Conservation (phyloP, 139 green algal genomes). For the Haematococcus sp. region DNA sequence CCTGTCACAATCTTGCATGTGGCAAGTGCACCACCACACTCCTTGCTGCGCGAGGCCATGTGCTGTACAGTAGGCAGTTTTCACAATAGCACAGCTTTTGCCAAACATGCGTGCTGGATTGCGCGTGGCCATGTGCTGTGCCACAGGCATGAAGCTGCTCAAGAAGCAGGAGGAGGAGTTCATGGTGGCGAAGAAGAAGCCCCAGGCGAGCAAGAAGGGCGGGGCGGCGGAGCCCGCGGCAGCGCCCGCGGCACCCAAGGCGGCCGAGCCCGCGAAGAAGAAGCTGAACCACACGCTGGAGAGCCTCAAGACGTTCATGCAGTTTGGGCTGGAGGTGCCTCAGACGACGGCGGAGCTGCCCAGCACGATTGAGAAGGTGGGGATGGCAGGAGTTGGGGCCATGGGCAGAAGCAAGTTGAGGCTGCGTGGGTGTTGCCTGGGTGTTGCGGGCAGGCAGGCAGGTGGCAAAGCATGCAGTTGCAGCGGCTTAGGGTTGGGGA, state of each 20-base stretch:
- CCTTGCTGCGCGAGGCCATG: no score
- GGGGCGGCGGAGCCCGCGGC: not conserved
- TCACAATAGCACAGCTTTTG: no score
- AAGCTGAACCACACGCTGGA: constrained; percentile 49
- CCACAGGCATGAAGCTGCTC: constrained; percentile 22
- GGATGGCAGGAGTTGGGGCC: not conserved
- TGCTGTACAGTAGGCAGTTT: no score
- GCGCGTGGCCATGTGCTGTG: no score
- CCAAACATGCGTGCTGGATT: not conserved
- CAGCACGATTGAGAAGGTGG: constrained; percentile 39
- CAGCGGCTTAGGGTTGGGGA: not conserved
- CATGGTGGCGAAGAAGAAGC: constrained; percentile 31
- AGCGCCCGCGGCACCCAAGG: constrained; percentile 1
- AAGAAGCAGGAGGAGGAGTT: constrained; percentile 33
- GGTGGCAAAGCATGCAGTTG: not conserved
- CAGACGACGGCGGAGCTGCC: constrained; percentile 29
- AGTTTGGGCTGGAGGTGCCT: constrained; percentile 33
- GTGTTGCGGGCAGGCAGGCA: not conserved
- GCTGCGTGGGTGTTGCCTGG: not conserved
- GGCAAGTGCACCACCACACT: no score
- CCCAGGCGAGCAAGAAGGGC: constrained; percentile 26
- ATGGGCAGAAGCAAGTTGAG: not conserved
- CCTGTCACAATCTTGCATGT: not conserved
- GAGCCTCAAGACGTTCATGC: constrained; percentile 46
- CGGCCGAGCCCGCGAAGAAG: constrained; percentile 25